phyloP scores from a whole-genome alignment of 176 grass and related monocot genomes.

The Saccharum officinarum region DNA sequence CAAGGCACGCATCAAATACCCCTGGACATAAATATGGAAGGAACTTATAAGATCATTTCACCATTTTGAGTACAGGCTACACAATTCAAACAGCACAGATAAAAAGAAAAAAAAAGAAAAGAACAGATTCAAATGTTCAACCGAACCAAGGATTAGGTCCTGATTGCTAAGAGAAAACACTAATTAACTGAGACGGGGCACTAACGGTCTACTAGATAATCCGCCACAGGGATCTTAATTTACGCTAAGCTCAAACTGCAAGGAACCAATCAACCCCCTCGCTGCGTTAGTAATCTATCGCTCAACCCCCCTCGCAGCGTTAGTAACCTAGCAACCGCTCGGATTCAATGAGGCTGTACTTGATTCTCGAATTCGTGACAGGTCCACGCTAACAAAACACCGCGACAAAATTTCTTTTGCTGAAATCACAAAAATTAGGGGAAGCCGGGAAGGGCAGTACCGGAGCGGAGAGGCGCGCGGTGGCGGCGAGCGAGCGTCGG shows the following conservation, averaged over 20 bases:
- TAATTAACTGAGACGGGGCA: background rate
- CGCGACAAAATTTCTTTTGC: background rate
- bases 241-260: background rate
- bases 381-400: background rate
- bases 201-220: background rate
- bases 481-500: constrained; percentile 12
- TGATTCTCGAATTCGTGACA: background rate
- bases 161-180: background rate
- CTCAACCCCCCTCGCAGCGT: background rate
- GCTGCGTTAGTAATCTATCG: background rate
- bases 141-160: background rate
- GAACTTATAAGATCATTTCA: background rate
- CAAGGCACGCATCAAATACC: background rate
- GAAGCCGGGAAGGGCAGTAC: background rate
- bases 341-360: background rate
- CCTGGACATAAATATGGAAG: constrained; percentile 18
- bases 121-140: background rate
- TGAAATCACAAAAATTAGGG: background rate
- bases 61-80: background rate
- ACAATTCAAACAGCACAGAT: background rate
- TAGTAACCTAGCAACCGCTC: background rate
- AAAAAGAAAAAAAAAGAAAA: background rate
- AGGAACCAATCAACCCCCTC: background rate
- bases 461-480: background rate
- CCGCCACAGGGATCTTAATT: background rate